phyloP scores from a whole-genome alignment of 2,329 filamentous ascomycete species.

The Ciborinia camelliae region DNA sequence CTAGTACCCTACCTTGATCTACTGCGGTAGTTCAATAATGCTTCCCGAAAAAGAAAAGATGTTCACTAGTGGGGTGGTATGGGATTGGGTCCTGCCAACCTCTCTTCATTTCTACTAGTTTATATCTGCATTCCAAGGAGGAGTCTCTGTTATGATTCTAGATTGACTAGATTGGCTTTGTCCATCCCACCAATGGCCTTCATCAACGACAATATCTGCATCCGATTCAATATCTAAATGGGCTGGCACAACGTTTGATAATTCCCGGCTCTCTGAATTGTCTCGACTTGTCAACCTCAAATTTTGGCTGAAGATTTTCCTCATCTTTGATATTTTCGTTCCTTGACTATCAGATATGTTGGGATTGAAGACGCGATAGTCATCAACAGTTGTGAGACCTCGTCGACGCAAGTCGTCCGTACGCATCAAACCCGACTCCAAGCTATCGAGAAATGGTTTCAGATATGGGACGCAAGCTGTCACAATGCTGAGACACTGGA shows the following conservation, averaged over 20 bases:
- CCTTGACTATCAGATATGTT: too few relatives aligned
- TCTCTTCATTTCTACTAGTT: not conserved
- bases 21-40: too few relatives aligned
- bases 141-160: slow-evolving; percentile 9
- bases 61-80: too few relatives aligned
- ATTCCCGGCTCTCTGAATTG: not conserved
- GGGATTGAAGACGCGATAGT: too few relatives aligned
- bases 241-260: too few relatives aligned
- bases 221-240: too few relatives aligned
- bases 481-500: slow-evolving; percentile 13
- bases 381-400: not conserved
- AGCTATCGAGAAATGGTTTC: slow-evolving; percentile 11
- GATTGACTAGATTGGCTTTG: slow-evolving; percentile 16
- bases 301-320: too few relatives aligned
- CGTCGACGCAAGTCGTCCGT: slow-evolving; percentile 16
- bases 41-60: too few relatives aligned
- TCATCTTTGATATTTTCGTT: too few relatives aligned
- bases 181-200: slow-evolving; percentile 9
- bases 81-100: not conserved
- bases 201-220: too few relatives aligned
- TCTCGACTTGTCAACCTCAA: too few relatives aligned
- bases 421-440: slow-evolving; percentile 12
- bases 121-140: slow-evolving; percentile 5
- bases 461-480: slow-evolving; percentile 17
- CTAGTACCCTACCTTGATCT: too few relatives aligned